Base-by-base conservation (phyloP, 2,329 filamentous ascomycete genomes). In the Fusarium sp. region DNA sequence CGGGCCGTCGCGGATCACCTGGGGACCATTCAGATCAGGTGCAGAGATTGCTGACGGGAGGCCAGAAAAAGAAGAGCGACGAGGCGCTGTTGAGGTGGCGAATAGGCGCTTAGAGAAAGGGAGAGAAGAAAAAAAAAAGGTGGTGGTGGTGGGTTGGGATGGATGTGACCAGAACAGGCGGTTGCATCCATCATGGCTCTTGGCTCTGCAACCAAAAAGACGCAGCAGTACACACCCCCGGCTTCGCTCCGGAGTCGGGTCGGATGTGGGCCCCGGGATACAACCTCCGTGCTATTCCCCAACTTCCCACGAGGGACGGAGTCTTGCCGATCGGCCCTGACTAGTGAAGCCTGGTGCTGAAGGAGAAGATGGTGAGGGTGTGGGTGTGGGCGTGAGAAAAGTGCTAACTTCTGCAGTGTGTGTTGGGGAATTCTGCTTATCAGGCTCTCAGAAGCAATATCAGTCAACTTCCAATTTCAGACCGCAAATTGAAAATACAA, bases 171-270 rank as follows among this genome's bases (percentile, higher is more conserved):
- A 42, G 49, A 56, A 13, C 64, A 42, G 40, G 57, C 64, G 67
- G 66, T 59, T 73, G 62, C 57, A 68, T 69, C 53, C 44, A 29
- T 49, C 44, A 49, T 49, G 23, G 44, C 55, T 58, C 69, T 68
- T 70, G 67, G 67, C 49, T 50, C 69, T 70, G 67, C 69, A 70
- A 55, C 57, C 44, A 68, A 62, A 58, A 56, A 67, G 54, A 38
- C 20, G 29, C 31, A 34, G 18, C 50, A 34, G 13, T n/a, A n/a
- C 50, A n/a, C 31, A n/a, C 33, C 38, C 33, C 64, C 67, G 68
- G 70, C 53, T 63, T 66, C 69, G 68, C 68, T 69, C 46, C 49
- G 50, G 55, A 50, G 50, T 49, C 46, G 33, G 44, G 58, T 40
- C 36, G 36, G 36, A 2, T 40, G 16, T 65, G 61, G 63, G 53